Conservation (phyloP, 1,284 basidiomycete species). For the Chondrostereum purpureum region DNA sequence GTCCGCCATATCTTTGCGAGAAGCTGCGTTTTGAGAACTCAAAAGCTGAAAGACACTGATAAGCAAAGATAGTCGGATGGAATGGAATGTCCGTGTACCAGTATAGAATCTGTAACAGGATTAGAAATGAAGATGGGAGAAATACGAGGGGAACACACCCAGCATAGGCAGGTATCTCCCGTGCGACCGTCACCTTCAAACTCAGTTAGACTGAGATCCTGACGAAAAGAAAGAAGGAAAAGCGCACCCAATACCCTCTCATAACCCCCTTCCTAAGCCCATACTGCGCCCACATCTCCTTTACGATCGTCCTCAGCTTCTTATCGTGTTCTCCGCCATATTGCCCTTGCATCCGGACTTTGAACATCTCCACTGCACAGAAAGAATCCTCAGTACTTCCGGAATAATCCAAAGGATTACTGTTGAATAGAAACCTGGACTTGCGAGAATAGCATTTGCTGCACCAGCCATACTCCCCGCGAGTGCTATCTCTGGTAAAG, state of each 20-base stretch:
- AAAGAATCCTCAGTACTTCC: neutral
- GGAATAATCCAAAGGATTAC: neutral
- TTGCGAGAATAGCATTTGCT: constrained; percentile 81
- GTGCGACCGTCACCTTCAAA: constrained; percentile 76
- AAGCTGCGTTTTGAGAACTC: constrained; percentile 85
- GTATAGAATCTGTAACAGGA: constrained; percentile 57
- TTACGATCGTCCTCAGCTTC: constrained; percentile 61
- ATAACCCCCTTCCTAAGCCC: constrained; percentile 87
- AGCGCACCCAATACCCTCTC: constrained; percentile 89
- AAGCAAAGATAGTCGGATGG: neutral
- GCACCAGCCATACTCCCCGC: constrained; percentile 92
- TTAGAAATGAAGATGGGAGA: neutral
- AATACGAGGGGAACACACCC: constrained; percentile 43
- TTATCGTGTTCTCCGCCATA: constrained; percentile 76
- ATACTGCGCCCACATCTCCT: constrained; percentile 80
- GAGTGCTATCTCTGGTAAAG: constrained; percentile 71
- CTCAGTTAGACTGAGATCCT: constrained; percentile 3
- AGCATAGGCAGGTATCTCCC: constrained; percentile 95
- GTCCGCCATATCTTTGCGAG: constrained; percentile 46
- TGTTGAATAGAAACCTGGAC: constrained; percentile 71
- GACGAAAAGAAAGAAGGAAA: neutral
- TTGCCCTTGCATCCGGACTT: constrained; percentile 97
- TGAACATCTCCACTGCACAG: constrained; percentile 79
- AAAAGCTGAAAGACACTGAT: constrained; percentile 50
- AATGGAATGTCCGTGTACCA: constrained; percentile 35